phyloP scores from a whole-genome alignment of 2,329 filamentous ascomycete species.

The Arthroderma sp. region DNA sequence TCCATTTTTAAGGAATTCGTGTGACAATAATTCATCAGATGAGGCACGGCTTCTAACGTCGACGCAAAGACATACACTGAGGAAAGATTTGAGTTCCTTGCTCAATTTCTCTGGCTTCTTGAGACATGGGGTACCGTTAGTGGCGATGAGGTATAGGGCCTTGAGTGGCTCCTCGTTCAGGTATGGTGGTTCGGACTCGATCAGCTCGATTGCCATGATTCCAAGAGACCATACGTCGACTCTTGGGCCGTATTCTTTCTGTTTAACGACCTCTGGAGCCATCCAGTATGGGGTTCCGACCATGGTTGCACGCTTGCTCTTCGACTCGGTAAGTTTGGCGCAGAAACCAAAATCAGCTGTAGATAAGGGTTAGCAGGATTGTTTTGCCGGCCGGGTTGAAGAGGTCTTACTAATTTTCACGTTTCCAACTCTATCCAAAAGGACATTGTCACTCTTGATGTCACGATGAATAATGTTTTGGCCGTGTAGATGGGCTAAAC shows the following conservation, averaged over 20 bases:
- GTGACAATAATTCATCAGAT: slow-evolving; percentile 73
- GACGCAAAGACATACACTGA: slow-evolving; percentile 91
- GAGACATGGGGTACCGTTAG: slow-evolving; percentile 87
- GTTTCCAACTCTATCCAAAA: slow-evolving; percentile 84
- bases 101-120: slow-evolving; percentile 98
- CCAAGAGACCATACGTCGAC: slow-evolving; percentile 98
- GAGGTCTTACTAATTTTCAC: slow-evolving; percentile 82
- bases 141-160: slow-evolving; percentile 93
- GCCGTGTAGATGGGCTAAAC: slow-evolving; percentile 82
- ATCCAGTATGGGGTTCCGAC: slow-evolving; percentile 99
- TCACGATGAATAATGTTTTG: slow-evolving; percentile 98
- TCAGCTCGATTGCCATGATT: slow-evolving; percentile 99
- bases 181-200: slow-evolving; percentile 95
- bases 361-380: slow-evolving; percentile 20
- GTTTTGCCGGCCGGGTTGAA: not conserved
- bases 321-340: slow-evolving; percentile 92
- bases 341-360: slow-evolving; percentile 97
- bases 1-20: slow-evolving; percentile 89
- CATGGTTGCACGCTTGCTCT: slow-evolving; percentile 97
- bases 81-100: slow-evolving; percentile 94
- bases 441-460: slow-evolving; percentile 98
- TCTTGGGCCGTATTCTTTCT: slow-evolving; percentile 97
- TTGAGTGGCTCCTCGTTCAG: slow-evolving; percentile 96
- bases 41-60: slow-evolving; percentile 91
- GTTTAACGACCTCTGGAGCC: slow-evolving; percentile 98